phyloP scores from a whole-genome alignment of 148 eudicot species.

The Nepenthes gracilis region DNA sequence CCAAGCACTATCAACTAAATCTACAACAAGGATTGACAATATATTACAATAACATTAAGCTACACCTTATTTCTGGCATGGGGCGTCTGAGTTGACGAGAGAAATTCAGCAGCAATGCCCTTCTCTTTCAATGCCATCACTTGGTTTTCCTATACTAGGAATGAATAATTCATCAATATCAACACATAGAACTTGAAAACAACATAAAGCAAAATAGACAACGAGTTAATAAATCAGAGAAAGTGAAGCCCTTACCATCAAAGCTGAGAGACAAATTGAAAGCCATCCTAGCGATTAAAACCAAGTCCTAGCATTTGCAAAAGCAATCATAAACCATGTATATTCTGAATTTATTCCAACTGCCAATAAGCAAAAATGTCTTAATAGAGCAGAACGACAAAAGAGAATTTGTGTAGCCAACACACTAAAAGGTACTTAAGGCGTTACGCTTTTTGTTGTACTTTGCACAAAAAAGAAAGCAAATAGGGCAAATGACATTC shows the following conservation, averaged over 20 bases:
- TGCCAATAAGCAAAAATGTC: constrained; percentile 11
- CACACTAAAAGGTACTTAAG: background rate
- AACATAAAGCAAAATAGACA: background rate
- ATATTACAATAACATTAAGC: too few relatives aligned
- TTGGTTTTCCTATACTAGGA: constrained; percentile 70
- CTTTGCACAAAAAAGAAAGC: background rate
- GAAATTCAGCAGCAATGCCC: constrained; percentile 82
- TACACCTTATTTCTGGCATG: constrained; percentile 64
- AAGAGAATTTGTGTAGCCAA: background rate
- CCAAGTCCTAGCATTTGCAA: constrained; percentile 33
- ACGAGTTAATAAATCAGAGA: background rate
- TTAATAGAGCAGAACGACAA: background rate
- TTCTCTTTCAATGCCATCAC: constrained; percentile 67
- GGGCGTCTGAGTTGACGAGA: constrained; percentile 73
- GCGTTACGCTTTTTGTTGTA: too few relatives aligned
- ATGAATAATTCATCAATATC: background rate
- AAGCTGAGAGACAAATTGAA: constrained; percentile 26
- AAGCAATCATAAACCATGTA: constrained; percentile 28
- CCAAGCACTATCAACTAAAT: background rate
- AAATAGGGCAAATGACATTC: constrained; percentile 23
- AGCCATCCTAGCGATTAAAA: constrained; percentile 11
- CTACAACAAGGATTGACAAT: background rate
- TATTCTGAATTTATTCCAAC: constrained; percentile 14
- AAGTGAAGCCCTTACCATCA: constrained; percentile 35
- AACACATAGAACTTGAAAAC: background rate